Percentiles rank a stretch among this genome's conserved stretches.
phyloP scores from a whole-genome alignment of 345 rosid species.

The Leavenworthia alabamica region DNA sequence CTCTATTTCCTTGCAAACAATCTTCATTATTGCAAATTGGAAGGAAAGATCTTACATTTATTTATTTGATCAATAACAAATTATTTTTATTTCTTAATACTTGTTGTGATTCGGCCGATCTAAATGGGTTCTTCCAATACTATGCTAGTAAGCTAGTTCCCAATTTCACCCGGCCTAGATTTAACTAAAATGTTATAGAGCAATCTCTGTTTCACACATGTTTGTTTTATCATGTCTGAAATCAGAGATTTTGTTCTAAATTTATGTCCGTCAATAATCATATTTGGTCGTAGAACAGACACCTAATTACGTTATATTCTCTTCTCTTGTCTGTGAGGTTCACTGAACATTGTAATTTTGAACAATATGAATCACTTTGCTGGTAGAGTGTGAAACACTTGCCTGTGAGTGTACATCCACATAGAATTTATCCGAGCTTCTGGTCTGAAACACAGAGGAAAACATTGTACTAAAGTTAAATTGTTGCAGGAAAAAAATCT shows the following conservation, averaged over 20 bases:
- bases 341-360: not conserved
- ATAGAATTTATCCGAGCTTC: not conserved
- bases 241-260: slow-evolving; percentile 12
- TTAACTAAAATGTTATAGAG: not conserved
- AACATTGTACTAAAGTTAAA: not conserved
- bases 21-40: not conserved
- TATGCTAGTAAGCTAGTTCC: slow-evolving; percentile 14
- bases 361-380: too few species aligned
- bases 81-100: not conserved
- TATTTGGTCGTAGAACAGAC: not conserved
- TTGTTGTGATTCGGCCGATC: slow-evolving; percentile 29
- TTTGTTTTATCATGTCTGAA: not conserved
- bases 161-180: slow-evolving; percentile 47
- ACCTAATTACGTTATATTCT: too few species aligned
- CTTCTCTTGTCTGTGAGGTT: not conserved
- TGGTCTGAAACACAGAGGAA: not conserved
- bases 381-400: not conserved
- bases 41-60: slow-evolving; percentile 20
- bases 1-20: not conserved
- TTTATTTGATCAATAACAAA: not conserved
- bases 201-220: not conserved
- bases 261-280: too few species aligned
- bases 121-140: slow-evolving; percentile 29
- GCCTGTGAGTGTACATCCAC: not conserved
- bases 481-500: too few species aligned